Evolutionary conservation across 352 stramenopile genomes (phyloP).

Genomic region (Phytophthora citricola): DNA sequence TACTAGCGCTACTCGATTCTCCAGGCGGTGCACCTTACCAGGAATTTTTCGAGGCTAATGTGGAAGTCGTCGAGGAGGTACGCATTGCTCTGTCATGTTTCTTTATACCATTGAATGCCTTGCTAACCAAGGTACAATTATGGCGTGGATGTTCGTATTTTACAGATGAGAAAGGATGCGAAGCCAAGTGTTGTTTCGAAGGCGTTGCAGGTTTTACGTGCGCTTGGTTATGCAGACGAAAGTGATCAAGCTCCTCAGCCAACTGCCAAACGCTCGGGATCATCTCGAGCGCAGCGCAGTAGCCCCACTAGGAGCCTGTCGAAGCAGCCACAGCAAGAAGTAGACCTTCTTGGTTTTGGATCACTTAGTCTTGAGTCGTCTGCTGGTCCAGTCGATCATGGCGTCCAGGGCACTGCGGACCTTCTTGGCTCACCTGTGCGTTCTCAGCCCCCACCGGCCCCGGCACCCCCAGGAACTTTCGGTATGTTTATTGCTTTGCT

Average conservation of each 20-base stretch:
- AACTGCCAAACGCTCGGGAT: conserved; percentile 15
- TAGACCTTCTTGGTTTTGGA: conserved; percentile 84
- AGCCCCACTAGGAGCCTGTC: conserved; percentile 27
- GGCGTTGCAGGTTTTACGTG: conserved; percentile 69
- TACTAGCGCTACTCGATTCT: conserved; percentile 79
- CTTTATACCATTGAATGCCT: neutral
- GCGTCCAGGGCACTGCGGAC: conserved; percentile 16
- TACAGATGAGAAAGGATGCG: conserved; percentile 68
- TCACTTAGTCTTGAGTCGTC: conserved; percentile 57
- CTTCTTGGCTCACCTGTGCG: conserved; percentile 35
- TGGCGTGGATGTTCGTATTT: neutral
- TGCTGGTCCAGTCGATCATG: conserved; percentile 19
- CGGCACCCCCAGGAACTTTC: conserved; percentile 54
- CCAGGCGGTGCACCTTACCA: conserved; percentile 68
- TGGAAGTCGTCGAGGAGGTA: conserved; percentile 83
- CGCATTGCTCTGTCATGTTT: neutral
- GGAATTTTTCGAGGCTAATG: conserved; percentile 86
- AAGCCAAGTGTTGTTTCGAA: conserved; percentile 86
- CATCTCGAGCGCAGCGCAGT: conserved; percentile 20
- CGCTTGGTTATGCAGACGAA: conserved; percentile 71
- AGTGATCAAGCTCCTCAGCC: conserved; percentile 14
- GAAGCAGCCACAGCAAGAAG: conserved; percentile 50
- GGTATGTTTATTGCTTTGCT: conserved; percentile 40
- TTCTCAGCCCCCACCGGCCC: conserved; percentile 26
- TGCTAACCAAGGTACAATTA: conserved; percentile 5